Percentiles rank a stretch among this genome's conserved stretches.
Conservation (phyloP, 1,284 basidiomycete species). For the Erythrobasidium hasegawianum region DNA sequence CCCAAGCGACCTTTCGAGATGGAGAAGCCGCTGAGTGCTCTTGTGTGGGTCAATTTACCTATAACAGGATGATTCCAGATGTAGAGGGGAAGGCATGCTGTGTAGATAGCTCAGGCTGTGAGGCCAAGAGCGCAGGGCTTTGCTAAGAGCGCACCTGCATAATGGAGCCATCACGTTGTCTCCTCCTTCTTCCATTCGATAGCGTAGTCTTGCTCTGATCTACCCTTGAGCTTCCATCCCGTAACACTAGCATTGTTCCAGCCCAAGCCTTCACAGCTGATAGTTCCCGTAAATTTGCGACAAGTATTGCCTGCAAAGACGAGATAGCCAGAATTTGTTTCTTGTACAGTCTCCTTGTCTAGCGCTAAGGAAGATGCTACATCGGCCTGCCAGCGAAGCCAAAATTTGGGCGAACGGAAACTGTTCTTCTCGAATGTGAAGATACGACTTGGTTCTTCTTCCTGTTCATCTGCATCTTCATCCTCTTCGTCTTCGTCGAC, state of each 20-base stretch:
- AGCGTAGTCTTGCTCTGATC: background rate
- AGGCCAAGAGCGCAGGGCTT: no score
- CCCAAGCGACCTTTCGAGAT: no score
- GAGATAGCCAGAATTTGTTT: slow-evolving; percentile 9
- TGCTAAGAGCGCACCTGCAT: no score
- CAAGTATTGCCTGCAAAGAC: slow-evolving; percentile 7
- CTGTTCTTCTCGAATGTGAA: slow-evolving; percentile 13
- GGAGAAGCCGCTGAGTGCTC: no score
- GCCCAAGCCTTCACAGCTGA: slow-evolving; percentile 7
- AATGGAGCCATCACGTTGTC: no score
- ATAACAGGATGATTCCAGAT: no score
- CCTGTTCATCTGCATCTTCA: background rate
- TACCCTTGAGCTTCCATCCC: slow-evolving; percentile 1
- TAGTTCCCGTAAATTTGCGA: slow-evolving; percentile 1
- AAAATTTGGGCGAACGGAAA: slow-evolving; percentile 20
- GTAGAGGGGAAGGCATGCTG: no score
- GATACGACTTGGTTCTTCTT: background rate
- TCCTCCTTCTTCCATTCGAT: slow-evolving; percentile 3
- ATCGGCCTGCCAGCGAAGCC: slow-evolving; percentile 13
- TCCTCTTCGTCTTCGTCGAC: background rate
- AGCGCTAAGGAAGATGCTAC: background rate
- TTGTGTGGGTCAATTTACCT: no score
- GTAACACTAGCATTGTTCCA: slow-evolving; percentile 10
- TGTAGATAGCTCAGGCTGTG: no score
- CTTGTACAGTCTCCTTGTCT: background rate